Conservation (phyloP, 1,284 basidiomycete genomes). For the Athelia psychrophila region DNA sequence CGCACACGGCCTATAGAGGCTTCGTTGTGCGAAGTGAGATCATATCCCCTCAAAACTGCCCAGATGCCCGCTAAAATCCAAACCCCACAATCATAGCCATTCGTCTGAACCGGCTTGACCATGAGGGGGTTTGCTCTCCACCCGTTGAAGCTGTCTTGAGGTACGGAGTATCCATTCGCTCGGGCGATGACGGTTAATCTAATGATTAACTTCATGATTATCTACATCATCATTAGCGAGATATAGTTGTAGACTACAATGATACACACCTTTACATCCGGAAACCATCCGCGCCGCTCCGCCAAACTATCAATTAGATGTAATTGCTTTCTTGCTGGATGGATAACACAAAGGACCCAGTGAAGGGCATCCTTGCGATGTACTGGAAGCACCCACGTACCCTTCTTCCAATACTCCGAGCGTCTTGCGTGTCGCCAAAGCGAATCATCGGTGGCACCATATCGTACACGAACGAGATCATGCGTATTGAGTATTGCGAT, state of each 20-base stretch:
- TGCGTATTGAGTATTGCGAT: conserved; percentile 10
- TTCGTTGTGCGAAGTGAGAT: too few species aligned
- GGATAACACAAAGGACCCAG: conserved; percentile 9
- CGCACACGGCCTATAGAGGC: too few species aligned
- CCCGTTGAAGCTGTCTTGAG: not conserved
- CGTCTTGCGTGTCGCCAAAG: conserved; percentile 7
- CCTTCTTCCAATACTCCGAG: conserved; percentile 11
- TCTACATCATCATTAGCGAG: not conserved
- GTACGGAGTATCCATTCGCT: not conserved
- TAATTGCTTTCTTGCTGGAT: conserved; percentile 1
- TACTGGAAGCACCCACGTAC: conserved; percentile 11
- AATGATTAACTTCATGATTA: conserved; percentile 7
- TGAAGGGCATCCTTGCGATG: too few species aligned
- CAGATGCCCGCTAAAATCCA: too few species aligned
- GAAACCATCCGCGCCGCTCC: conserved; percentile 7
- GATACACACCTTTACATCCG: conserved; percentile 5
- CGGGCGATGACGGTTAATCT: conserved; percentile 4
- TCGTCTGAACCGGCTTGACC: not conserved
- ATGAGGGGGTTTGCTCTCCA: conserved; percentile 3
- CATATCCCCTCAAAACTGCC: too few species aligned
- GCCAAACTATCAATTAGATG: conserved; percentile 13
- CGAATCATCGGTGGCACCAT: conserved; percentile 5
- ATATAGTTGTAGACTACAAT: too few species aligned
- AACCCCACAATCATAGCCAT: too few species aligned
- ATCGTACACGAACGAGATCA: conserved; percentile 5